A percentile compares a stretch with the other conserved stretches of the same genome.
Conservation (phyloP, 352 stramenopile genomes). For the Pythium chondricola region DNA sequence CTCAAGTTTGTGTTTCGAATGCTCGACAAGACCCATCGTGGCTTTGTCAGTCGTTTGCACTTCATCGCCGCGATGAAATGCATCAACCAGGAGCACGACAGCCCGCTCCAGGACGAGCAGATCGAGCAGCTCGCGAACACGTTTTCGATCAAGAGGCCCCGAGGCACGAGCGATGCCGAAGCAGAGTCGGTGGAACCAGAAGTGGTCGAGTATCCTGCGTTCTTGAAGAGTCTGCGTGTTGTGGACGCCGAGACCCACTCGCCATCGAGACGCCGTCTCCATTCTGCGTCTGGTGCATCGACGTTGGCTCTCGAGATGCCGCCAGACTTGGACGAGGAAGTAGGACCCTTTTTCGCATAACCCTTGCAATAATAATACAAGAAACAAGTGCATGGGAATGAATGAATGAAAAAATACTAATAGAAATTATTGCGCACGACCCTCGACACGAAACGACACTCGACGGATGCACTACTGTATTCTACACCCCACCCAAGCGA, state of each 20-base stretch:
- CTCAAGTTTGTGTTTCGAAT: conserved; percentile 79
- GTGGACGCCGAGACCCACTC: conserved; percentile 36
- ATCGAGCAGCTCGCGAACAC: conserved; percentile 63
- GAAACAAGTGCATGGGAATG: no score
- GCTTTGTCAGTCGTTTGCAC: conserved; percentile 57
- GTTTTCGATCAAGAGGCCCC: conserved; percentile 33
- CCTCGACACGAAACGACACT: conserved; percentile 5
- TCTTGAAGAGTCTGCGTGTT: conserved; percentile 65
- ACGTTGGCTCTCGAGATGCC: background rate
- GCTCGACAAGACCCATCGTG: conserved; percentile 58
- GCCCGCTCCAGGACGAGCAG: conserved; percentile 45
- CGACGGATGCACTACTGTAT: no score
- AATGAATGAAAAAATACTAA: no score
- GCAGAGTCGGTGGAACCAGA: conserved; percentile 21
- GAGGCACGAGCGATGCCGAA: conserved; percentile 1
- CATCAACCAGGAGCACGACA: conserved; percentile 67
- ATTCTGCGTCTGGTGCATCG: conserved; percentile 6
- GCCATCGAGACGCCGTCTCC: conserved; percentile 16
- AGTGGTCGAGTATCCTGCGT: conserved; percentile 57
- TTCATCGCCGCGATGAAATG: conserved; percentile 72
- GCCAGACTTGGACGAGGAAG: conserved; percentile 10
- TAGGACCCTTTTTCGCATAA: conserved; percentile 13
- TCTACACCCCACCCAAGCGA: no score
- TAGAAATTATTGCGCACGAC: background rate
- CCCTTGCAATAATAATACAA: no score